Evolutionary conservation across 1,139 yeast species (phyloP).

Genomic region (Candida frijolesensis): DNA sequence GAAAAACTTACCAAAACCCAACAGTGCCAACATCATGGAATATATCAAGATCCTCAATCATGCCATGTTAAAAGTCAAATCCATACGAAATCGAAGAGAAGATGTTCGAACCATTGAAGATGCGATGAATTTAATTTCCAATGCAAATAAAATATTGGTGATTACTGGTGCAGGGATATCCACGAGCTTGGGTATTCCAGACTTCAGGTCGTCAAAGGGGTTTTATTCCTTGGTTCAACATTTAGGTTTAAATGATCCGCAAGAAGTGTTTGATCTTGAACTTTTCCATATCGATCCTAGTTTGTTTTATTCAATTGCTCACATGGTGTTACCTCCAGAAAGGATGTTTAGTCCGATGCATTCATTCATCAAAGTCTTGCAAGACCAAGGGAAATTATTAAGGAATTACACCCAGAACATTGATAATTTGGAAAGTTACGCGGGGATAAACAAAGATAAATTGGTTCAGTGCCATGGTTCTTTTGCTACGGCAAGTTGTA

Average conservation of each 20-base stretch:
- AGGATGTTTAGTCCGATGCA: slow-evolving; percentile 82
- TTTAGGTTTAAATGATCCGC: slow-evolving; percentile 85
- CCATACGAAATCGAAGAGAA: slow-evolving; percentile 54
- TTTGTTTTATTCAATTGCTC: slow-evolving; percentile 85
- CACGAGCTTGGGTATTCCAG: slow-evolving; percentile 91
- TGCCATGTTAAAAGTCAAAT: slow-evolving; percentile 61
- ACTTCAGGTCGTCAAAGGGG: slow-evolving; percentile 89
- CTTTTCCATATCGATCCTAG: slow-evolving; percentile 78
- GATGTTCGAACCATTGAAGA: slow-evolving; percentile 62
- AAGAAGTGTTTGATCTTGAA: slow-evolving; percentile 84
- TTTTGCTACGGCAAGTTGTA: slow-evolving; percentile 87
- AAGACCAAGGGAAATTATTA: slow-evolving; percentile 76
- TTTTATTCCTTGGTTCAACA: slow-evolving; percentile 72
- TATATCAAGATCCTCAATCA: slow-evolving; percentile 55
- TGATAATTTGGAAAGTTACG: slow-evolving; percentile 85
- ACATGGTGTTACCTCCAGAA: slow-evolving; percentile 82
- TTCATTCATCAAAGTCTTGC: slow-evolving; percentile 73
- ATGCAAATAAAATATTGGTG: slow-evolving; percentile 68
- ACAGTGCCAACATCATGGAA: slow-evolving; percentile 46
- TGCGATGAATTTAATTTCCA: slow-evolving; percentile 53
- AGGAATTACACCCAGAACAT: slow-evolving; percentile 95
- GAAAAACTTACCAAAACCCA: slow-evolving; percentile 33
- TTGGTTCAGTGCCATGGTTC: slow-evolving; percentile 96
- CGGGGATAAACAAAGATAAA: slow-evolving; percentile 71
- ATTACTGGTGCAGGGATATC: slow-evolving; percentile 97